Evolutionary conservation across 2,329 filamentous ascomycete species (phyloP).

Genomic region (Stylonectria norvegica): DNA sequence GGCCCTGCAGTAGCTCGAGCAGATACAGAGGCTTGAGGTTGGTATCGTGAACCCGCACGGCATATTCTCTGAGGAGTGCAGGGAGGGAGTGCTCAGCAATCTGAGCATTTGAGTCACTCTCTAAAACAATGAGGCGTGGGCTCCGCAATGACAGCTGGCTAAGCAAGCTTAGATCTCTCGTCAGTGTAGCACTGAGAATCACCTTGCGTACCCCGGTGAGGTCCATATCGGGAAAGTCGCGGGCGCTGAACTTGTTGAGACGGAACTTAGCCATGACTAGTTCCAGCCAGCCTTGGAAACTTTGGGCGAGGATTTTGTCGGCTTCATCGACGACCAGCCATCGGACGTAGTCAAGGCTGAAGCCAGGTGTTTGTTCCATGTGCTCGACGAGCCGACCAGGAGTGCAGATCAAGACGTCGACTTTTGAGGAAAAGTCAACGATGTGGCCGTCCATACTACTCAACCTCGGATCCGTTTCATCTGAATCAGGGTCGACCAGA

Average conservation of each 20-base stretch:
- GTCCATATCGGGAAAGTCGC: constrained; percentile 52
- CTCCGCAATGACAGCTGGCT: constrained; percentile 67
- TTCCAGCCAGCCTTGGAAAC: constrained; percentile 86
- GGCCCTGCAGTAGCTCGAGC: constrained; percentile 66
- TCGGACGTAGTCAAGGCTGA: constrained; percentile 71
- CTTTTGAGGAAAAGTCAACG: constrained; percentile 62
- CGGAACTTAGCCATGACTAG: constrained; percentile 63
- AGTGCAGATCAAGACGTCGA: constrained; percentile 88
- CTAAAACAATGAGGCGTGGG: constrained; percentile 74
- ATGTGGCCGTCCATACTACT: constrained; percentile 49
- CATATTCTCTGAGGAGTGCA: constrained; percentile 58
- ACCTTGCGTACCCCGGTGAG: constrained; percentile 68
- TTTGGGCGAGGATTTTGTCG: constrained; percentile 85
- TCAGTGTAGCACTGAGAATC: constrained; percentile 89
- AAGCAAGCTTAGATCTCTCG: constrained; percentile 76
- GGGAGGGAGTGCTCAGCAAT: constrained; percentile 57
- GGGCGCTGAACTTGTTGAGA: constrained; percentile 44
- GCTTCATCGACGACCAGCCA: constrained; percentile 95
- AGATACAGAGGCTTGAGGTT: constrained; percentile 79
- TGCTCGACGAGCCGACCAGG: constrained; percentile 91
- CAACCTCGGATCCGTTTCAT: constrained; percentile 29
- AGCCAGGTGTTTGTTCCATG: constrained; percentile 77
- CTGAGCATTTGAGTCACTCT: constrained; percentile 48
- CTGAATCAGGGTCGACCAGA: constrained; percentile 16
- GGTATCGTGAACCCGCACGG: constrained; percentile 65